phyloP scores from a whole-genome alignment of 2,329 filamentous ascomycete species.

The Colletotrichum lini region DNA sequence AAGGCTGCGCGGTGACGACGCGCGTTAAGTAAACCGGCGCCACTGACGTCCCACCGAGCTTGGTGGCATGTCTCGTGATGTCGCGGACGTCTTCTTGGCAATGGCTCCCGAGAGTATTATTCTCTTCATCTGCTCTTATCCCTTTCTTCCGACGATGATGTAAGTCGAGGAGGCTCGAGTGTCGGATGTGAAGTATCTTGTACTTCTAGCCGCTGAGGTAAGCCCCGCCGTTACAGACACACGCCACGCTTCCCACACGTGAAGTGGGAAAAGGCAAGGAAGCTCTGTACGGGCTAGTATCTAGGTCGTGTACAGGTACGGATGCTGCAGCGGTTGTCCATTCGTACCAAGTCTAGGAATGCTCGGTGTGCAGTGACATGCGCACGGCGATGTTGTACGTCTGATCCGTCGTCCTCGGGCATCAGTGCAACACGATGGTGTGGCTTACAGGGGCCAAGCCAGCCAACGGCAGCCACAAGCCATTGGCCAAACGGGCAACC shows the following conservation, averaged over 20 bases:
- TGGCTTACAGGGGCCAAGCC: conserved; percentile 27
- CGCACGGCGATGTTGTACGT: neutral
- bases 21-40: no score
- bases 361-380: neutral
- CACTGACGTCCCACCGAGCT: neutral
- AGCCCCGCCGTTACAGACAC: conserved; percentile 18
- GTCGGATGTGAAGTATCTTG: no score
- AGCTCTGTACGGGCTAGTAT: neutral
- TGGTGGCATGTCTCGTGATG: conserved; percentile 17
- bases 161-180: conserved; percentile 21
- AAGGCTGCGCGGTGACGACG: neutral
- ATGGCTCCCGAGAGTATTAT: neutral
- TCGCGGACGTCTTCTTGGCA: conserved; percentile 1
- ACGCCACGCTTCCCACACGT: conserved; percentile 24
- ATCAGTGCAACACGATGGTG: neutral
- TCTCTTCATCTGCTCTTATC: conserved; percentile 11
- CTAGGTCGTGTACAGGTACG: no score
- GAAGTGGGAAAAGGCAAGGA: neutral
- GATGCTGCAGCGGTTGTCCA: no score
- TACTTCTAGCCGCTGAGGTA: conserved; percentile 25
- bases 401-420: neutral
- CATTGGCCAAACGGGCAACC: conserved; percentile 32
- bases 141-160: conserved; percentile 10
- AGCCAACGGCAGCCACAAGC: conserved; percentile 32
- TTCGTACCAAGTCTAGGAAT: neutral